These are phyloP conservation scores for Gaeumannomyces tritici DNA, from an alignment of 2,329 filamentous ascomycete species.

Conservation along the genomic window DNA sequence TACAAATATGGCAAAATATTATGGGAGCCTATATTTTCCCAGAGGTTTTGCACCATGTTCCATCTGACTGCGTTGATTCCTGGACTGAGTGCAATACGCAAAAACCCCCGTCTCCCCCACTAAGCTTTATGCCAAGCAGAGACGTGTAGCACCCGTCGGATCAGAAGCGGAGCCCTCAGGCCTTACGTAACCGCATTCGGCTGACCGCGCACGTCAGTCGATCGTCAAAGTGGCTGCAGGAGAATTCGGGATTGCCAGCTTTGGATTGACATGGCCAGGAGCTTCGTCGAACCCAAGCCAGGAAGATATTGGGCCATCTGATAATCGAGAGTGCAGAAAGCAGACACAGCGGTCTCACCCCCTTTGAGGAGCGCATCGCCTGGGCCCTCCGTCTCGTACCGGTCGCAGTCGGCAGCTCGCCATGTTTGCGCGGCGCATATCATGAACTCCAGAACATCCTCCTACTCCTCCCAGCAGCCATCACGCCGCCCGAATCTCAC, in stretches of 20 bases:
- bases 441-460: conserved; percentile 7
- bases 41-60: no score
- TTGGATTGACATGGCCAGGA: not conserved
- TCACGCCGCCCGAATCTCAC: conserved; percentile 45
- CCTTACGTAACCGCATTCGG: not conserved
- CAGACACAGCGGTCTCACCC: not conserved
- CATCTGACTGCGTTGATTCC: no score
- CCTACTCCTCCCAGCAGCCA: conserved; percentile 5
- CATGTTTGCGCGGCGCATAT: conserved; percentile 1
- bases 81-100: not conserved
- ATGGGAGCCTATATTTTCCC: no score
- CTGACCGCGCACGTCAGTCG: not conserved
- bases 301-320: not conserved
- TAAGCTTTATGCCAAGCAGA: not conserved
- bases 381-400: not conserved
- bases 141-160: not conserved
- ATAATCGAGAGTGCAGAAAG: not conserved
- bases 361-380: not conserved
- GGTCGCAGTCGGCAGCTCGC: not conserved
- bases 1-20: no score
- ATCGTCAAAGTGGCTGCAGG: not conserved
- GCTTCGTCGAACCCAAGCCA: not conserved
- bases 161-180: not conserved
- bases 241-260: not conserved
- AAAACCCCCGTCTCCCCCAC: not conserved